Evolutionary conservation across 2,329 filamentous ascomycete species (phyloP).

Genomic region (Trichoderma atrobrunneum): DNA sequence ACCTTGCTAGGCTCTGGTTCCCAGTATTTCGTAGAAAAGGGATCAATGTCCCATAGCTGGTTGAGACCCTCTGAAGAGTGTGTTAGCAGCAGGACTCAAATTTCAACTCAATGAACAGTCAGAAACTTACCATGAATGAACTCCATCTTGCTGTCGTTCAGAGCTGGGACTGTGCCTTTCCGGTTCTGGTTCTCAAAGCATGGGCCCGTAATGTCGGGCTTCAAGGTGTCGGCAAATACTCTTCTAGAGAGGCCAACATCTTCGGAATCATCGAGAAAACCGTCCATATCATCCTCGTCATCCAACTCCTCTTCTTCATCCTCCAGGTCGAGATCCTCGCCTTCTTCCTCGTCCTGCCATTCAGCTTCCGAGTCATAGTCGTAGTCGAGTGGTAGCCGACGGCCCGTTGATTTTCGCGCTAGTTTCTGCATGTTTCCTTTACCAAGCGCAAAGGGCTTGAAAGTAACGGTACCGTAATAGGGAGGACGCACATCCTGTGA

Average conservation of each 20-base stretch:
- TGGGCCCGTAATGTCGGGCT: slow-evolving; percentile 75
- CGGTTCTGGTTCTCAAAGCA: slow-evolving; percentile 70
- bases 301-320: slow-evolving; percentile 68
- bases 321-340: slow-evolving; percentile 67
- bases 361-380: slow-evolving; percentile 85
- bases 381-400: slow-evolving; percentile 67
- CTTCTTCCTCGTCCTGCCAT: slow-evolving; percentile 72
- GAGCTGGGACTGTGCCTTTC: slow-evolving; percentile 46
- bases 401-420: slow-evolving; percentile 52
- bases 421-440: slow-evolving; percentile 47
- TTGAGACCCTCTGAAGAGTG: slow-evolving; percentile 44
- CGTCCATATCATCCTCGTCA: slow-evolving; percentile 82
- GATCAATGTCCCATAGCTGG: slow-evolving; percentile 65
- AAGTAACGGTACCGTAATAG: slow-evolving; percentile 72
- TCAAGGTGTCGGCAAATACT: slow-evolving; percentile 65
- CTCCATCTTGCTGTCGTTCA: slow-evolving; percentile 68
- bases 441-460: slow-evolving; percentile 47
- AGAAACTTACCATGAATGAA: slow-evolving; percentile 62
- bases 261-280: slow-evolving; percentile 84
- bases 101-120: no score
- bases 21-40: slow-evolving; percentile 85
- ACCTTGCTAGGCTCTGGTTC: slow-evolving; percentile 36
- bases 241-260: slow-evolving; percentile 57
- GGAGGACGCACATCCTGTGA: slow-evolving; percentile 64
- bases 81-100: slow-evolving; percentile 13